Conservation (phyloP, 192 early-diverging fungal species). For the Podila verticillata region DNA sequence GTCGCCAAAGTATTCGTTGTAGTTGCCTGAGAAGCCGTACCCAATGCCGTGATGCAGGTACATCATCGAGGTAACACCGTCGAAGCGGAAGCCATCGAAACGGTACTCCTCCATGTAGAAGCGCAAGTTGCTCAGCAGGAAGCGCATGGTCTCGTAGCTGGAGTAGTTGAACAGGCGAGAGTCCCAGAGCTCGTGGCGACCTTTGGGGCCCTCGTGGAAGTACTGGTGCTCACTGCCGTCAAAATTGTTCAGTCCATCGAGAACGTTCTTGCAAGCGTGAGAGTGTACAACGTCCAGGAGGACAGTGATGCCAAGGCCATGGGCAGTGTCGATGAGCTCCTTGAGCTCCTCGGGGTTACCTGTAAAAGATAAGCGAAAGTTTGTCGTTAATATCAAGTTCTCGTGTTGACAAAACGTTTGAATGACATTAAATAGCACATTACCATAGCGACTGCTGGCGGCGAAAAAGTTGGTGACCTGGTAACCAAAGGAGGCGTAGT, state of each 20-base stretch:
- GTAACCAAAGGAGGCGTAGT: conserved; percentile 98
- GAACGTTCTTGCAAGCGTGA: conserved; percentile 94
- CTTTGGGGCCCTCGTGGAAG: conserved; percentile 90
- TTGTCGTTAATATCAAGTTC: not conserved
- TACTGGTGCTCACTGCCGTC: conserved; percentile 97
- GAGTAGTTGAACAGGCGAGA: conserved; percentile 95
- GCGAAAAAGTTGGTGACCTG: conserved; percentile 98
- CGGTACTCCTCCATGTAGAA: conserved; percentile 92
- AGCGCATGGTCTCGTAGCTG: conserved; percentile 90
- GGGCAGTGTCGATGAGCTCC: conserved; percentile 91
- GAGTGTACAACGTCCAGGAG: conserved; percentile 97
- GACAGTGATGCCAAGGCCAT: conserved; percentile 87
- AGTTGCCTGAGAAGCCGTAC: conserved; percentile 91
- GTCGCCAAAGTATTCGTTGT: conserved; percentile 94
- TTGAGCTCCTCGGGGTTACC: conserved; percentile 91
- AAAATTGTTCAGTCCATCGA: conserved; percentile 95
- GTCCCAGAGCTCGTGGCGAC: conserved; percentile 95
- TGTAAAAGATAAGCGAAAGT: conserved; percentile 1
- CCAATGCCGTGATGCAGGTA: conserved; percentile 96
- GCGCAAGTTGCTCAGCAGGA: conserved; percentile 93
- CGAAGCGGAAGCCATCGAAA: conserved; percentile 98
- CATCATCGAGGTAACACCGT: conserved; percentile 97
- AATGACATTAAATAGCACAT: too few relatives aligned
- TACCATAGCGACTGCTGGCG: conserved; percentile 89
- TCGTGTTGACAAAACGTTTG: too few relatives aligned